These are phyloP conservation scores for Kurtzmaniella cleridarum DNA, from an alignment of 805 yeast genomes.

Conservation along the genomic window DNA sequence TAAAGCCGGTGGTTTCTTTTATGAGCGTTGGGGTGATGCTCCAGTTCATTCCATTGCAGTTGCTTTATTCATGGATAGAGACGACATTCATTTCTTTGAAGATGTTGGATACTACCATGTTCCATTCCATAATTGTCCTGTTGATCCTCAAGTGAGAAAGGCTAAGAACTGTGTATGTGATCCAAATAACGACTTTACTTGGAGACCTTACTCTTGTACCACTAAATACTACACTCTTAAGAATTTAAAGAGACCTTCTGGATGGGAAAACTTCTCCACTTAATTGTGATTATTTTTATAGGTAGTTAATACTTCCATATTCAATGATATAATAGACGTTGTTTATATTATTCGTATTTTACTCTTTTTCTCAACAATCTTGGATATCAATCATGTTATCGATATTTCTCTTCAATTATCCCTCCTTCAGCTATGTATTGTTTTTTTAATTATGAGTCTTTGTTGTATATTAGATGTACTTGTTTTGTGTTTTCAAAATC, in stretches of 20 bases:
- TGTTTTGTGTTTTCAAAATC: too few relatives aligned
- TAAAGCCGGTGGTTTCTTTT: slow-evolving; percentile 84
- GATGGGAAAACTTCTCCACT: slow-evolving; percentile 4
- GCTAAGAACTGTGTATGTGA: slow-evolving; percentile 69
- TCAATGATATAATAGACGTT: too few relatives aligned
- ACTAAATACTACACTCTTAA: slow-evolving; percentile 33
- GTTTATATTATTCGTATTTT: too few relatives aligned
- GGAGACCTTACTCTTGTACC: slow-evolving; percentile 70
- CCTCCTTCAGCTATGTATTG: too few relatives aligned
- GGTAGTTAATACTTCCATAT: too few relatives aligned
- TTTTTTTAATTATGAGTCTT: too few relatives aligned
- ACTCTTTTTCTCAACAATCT: not conserved
- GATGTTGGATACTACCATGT: slow-evolving; percentile 83
- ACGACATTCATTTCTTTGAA: slow-evolving; percentile 69
- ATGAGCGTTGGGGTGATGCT: slow-evolving; percentile 94
- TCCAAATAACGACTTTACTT: slow-evolving; percentile 69
- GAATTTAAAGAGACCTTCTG: slow-evolving; percentile 4
- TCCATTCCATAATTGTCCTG: slow-evolving; percentile 80
- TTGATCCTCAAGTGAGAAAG: slow-evolving; percentile 52
- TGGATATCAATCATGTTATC: too few relatives aligned
- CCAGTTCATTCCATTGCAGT: slow-evolving; percentile 90
- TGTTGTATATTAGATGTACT: too few relatives aligned
- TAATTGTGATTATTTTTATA: not conserved
- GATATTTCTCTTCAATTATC: too few relatives aligned
- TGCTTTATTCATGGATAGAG: slow-evolving; percentile 65